Evolutionary conservation across 805 yeast species (phyloP).

Genomic region (Hanseniaspora valbyensis): DNA sequence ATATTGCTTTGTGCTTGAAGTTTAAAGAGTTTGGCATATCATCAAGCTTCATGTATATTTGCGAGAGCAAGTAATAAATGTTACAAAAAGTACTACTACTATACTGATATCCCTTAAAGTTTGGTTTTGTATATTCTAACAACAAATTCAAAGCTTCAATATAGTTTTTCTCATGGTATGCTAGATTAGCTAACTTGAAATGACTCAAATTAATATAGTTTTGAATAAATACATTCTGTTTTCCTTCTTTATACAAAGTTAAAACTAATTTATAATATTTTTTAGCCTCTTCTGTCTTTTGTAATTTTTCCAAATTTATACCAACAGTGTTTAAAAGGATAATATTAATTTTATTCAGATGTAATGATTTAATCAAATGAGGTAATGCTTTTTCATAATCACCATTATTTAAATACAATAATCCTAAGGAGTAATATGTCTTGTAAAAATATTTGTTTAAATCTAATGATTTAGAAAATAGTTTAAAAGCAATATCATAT

Average conservation of each 20-base stretch:
- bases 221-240: slow-evolving; percentile 6
- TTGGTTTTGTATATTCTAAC: background rate
- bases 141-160: background rate
- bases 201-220: slow-evolving; percentile 10
- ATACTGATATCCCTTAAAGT: background rate
- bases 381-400: slow-evolving; percentile 44
- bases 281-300: background rate
- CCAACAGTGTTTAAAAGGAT: slow-evolving; percentile 28
- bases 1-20: slow-evolving; percentile 2
- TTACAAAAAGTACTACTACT: slow-evolving; percentile 1
- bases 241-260: slow-evolving; percentile 14
- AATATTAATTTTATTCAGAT: slow-evolving; percentile 19
- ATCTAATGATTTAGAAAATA: slow-evolving; percentile 67
- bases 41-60: slow-evolving; percentile 1
- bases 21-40: background rate
- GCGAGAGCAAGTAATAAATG: slow-evolving; percentile 4
- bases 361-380: slow-evolving; percentile 15
- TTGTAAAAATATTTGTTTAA: slow-evolving; percentile 78
- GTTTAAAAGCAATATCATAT: slow-evolving; percentile 74
- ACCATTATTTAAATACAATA: slow-evolving; percentile 81
- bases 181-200: background rate
- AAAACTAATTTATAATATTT: slow-evolving; percentile 16
- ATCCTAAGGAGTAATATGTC: slow-evolving; percentile 91
- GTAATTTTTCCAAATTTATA: slow-evolving; percentile 21
- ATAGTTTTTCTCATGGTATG: background rate